Evolutionary conservation across 1,139 yeast species (phyloP), one percentile per base, ranked within the genome.

Genomic region (Dujonia santamariae): DNA sequence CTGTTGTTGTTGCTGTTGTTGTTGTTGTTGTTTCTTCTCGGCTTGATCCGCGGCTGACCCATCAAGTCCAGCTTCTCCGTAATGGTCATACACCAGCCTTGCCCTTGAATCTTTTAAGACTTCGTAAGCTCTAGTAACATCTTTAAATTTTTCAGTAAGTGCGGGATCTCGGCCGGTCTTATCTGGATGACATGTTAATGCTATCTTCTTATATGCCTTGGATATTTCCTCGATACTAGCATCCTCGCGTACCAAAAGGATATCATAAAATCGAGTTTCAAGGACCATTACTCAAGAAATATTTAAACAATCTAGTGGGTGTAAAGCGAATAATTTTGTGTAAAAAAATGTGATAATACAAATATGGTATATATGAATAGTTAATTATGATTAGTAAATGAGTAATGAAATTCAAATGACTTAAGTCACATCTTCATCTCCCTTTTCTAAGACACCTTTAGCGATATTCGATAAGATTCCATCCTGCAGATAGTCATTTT

Each of bases 181-280:
- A 44, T 69, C 75, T 1, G 75, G 75, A 41, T 69, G 75, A 40
- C 65, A 69, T 38, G 51, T 63, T 20, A 69, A 50, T 3, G 75
- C 75, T 37, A 59, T 54, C 41, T 54, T 59, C 40, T 64, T 63
- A 42, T 67, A 69, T 4, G 72, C 55, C 29, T 54, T 54, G 14
- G 71, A 54, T 13, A 69, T 67, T 36, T 67, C 73, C 30, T 67
- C 75, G 6, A 47, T 34, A 3, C 69, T 47, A 4, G 74, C 72
- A 6, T 42, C 41, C 5, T 58, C 50, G 4, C 56, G 39, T n/a
- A 68, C 67, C 28, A 56, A 41, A 38, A 69, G 57, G 26, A 63
- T 51, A 36, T 67, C 72, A 41, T 69, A 69, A 12, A 62, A 52
- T 26, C 53, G 51, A 3, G 71, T 59, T 36, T 63, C 67, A 30